Percentiles rank a stretch among this genome's conserved stretches.
phyloP scores from a whole-genome alignment of 1,139 yeast species.

The Hyphopichia burtonii region DNA sequence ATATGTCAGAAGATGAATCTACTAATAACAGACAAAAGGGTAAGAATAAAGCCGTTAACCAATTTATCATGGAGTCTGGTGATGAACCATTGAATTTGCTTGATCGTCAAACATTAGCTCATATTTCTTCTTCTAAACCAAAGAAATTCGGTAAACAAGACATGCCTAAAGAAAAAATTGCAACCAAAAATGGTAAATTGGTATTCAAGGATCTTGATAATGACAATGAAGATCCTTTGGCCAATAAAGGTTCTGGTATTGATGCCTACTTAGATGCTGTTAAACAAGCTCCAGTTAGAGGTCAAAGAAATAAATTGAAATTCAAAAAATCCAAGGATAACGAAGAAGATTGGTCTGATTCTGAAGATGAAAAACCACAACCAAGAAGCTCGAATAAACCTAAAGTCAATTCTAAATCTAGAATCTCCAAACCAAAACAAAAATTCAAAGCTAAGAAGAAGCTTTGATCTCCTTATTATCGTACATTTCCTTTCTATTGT shows the following conservation, averaged over 20 bases:
- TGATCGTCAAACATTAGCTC: slow-evolving; percentile 81
- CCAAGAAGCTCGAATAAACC: slow-evolving; percentile 9
- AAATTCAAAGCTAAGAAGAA: slow-evolving; percentile 61
- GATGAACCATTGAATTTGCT: slow-evolving; percentile 88
- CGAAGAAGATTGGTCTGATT: slow-evolving; percentile 55
- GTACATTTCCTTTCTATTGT: not conserved
- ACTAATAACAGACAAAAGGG: slow-evolving; percentile 21
- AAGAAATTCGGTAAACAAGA: slow-evolving; percentile 49
- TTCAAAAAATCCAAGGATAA: slow-evolving; percentile 64
- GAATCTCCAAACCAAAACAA: slow-evolving; percentile 41
- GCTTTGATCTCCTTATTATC: slow-evolving; percentile 27
- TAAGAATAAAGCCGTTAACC: slow-evolving; percentile 39
- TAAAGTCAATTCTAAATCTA: slow-evolving; percentile 17
- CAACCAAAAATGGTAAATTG: slow-evolving; percentile 54
- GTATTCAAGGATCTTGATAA: slow-evolving; percentile 45
- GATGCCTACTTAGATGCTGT: slow-evolving; percentile 94
- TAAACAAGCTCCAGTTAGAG: slow-evolving; percentile 87
- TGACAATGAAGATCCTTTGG: slow-evolving; percentile 53
- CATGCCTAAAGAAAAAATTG: slow-evolving; percentile 45
- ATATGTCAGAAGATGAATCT: slow-evolving; percentile 30
- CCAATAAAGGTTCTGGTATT: slow-evolving; percentile 55
- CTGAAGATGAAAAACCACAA: slow-evolving; percentile 19
- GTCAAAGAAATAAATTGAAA: slow-evolving; percentile 87
- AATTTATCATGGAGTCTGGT: slow-evolving; percentile 72
- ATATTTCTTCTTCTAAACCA: slow-evolving; percentile 84